Conservation (phyloP, 1,284 basidiomycete species). For the Thecaphora thlaspeos region DNA sequence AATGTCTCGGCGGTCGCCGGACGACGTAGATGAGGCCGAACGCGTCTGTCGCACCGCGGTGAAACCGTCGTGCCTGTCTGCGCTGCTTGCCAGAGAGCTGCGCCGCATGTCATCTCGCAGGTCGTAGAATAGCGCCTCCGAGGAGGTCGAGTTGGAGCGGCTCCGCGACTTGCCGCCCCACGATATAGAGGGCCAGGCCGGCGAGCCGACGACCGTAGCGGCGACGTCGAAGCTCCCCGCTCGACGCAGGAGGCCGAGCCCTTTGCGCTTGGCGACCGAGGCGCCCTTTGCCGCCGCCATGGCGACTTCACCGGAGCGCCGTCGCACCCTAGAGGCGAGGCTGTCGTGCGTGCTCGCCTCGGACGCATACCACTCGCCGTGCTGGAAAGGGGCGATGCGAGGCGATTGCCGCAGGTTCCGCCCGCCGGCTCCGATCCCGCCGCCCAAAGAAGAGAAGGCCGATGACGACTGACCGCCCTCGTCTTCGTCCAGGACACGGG, state of each 20-base stretch:
- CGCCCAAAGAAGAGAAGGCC: slow-evolving; percentile 6
- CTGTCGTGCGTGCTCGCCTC: slow-evolving; percentile 18
- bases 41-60: background rate
- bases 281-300: slow-evolving; percentile 19
- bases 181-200: too few species aligned
- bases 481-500: background rate
- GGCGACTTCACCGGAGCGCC: slow-evolving; percentile 25
- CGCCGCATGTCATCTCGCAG: slow-evolving; percentile 4
- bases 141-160: slow-evolving; percentile 26
- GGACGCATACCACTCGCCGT: slow-evolving; percentile 10
- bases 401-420: too few species aligned
- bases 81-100: slow-evolving; percentile 9
- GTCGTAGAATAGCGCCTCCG: slow-evolving; percentile 16
- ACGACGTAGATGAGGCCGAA: slow-evolving; percentile 7
- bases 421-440: too few species aligned
- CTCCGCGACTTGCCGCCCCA: slow-evolving; percentile 1
- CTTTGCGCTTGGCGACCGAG: slow-evolving; percentile 23
- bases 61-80: slow-evolving; percentile 3
- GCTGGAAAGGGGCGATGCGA: slow-evolving; percentile 3
- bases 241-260: slow-evolving; percentile 23
- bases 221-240: slow-evolving; percentile 32
- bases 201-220: slow-evolving; percentile 4
- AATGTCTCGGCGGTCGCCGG: slow-evolving; percentile 8
- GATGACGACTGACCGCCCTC: slow-evolving; percentile 8
- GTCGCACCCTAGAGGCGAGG: slow-evolving; percentile 15